Evolutionary conservation across 805 yeast genomes (phyloP).

Genomic region (Starmerella scarabaei): DNA sequence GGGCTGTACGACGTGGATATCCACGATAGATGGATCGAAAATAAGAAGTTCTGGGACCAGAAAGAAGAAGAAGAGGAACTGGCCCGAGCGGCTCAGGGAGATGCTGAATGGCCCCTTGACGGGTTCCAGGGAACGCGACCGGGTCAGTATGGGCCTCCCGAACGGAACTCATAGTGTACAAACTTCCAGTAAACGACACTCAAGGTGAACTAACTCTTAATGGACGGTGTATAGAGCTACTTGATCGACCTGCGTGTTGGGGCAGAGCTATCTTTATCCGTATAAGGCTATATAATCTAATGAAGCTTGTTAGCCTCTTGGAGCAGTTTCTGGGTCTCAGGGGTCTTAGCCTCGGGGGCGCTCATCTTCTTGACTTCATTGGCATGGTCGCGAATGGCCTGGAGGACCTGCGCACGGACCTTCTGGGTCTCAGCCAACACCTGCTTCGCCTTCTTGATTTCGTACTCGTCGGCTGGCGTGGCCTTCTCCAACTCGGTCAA

Average conservation of each 20-base stretch:
- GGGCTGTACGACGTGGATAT: constrained; percentile 49
- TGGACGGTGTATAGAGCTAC: too few relatives aligned
- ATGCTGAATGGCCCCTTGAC: constrained; percentile 43
- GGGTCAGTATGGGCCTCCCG: background rate
- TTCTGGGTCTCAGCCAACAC: constrained; percentile 43
- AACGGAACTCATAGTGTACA: background rate
- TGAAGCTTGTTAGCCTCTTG: constrained; percentile 36
- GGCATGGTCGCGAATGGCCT: constrained; percentile 29
- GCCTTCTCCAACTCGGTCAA: constrained; percentile 36
- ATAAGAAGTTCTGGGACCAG: constrained; percentile 64
- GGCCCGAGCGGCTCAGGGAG: constrained; percentile 42
- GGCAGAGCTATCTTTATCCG: too few relatives aligned
- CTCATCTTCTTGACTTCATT: constrained; percentile 18
- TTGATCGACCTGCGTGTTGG: too few relatives aligned
- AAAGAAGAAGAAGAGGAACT: constrained; percentile 31
- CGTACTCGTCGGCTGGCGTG: constrained; percentile 47
- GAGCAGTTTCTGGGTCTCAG: constrained; percentile 15
- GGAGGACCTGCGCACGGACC: constrained; percentile 38
- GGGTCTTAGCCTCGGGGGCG: constrained; percentile 21
- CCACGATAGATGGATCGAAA: constrained; percentile 92
- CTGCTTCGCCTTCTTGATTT: constrained; percentile 38
- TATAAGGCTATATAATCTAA: too few relatives aligned
- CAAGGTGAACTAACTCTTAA: too few relatives aligned
- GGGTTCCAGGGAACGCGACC: constrained; percentile 14
- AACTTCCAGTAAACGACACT: too few relatives aligned